These are phyloP conservation scores for Echinochloa phyllopogon DNA, from an alignment of 176 grass and related monocot species.

Conservation along the genomic window DNA sequence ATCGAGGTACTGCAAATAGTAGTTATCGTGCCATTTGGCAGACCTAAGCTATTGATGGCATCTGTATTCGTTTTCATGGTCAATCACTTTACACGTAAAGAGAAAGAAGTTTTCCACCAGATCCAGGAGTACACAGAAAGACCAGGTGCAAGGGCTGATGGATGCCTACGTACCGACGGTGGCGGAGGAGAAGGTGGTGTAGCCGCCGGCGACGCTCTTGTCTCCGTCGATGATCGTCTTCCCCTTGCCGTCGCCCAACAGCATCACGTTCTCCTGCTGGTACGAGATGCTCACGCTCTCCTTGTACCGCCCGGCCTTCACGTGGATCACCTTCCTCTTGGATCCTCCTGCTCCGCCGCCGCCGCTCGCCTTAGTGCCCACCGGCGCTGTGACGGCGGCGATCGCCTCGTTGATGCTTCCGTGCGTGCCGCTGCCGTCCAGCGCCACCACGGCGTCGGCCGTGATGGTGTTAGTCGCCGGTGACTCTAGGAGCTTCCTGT, in stretches of 20 bases:
- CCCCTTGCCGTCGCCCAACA: conserved; percentile 86
- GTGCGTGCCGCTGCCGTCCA: conserved; percentile 85
- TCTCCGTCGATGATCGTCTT: conserved; percentile 72
- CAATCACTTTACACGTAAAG: not conserved
- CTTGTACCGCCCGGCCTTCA: conserved; percentile 78
- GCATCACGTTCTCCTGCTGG: conserved; percentile 66
- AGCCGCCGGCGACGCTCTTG: conserved; percentile 58
- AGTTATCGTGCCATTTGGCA: not conserved
- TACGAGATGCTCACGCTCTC: conserved; percentile 65
- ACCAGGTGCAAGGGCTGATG: not conserved
- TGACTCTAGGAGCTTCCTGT: conserved; percentile 61
- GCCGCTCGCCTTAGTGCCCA: conserved; percentile 3
- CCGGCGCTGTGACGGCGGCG: conserved; percentile 43
- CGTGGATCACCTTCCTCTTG: conserved; percentile 68
- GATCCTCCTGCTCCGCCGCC: not conserved
- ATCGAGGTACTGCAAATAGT: not conserved
- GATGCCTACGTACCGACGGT: conserved; percentile 63
- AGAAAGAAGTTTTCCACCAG: not conserved
- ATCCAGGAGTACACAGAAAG: not conserved
- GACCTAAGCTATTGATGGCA: not conserved
- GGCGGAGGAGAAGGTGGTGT: conserved; percentile 64
- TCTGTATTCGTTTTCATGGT: not conserved
- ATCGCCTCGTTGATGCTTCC: conserved; percentile 73
- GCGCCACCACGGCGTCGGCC: conserved; percentile 79
- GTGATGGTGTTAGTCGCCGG: conserved; percentile 14